Percentiles rank a stretch among this genome's conserved stretches.
Conservation (phyloP, 202 grass and related monocot species). For the Zoysia matrella region DNA sequence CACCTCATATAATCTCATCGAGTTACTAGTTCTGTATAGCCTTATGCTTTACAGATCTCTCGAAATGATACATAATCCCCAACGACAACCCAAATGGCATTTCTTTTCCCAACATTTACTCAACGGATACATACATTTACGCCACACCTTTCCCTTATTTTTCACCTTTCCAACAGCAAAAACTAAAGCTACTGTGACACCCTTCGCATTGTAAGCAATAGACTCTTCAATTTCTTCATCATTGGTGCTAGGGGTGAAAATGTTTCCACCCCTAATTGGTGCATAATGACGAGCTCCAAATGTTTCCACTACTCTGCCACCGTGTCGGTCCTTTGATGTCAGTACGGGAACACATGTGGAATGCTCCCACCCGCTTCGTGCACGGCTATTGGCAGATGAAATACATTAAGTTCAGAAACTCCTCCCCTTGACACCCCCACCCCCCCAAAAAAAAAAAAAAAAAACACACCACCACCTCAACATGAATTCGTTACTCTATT, state of each 20-base stretch:
- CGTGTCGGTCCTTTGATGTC: background rate
- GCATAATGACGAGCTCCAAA: slow-evolving; percentile 32
- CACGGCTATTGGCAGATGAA: slow-evolving; percentile 35
- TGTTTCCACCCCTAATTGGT: slow-evolving; percentile 38
- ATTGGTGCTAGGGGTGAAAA: too few relatives aligned
- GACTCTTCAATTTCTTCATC: slow-evolving; percentile 2
- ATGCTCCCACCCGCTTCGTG: slow-evolving; percentile 19
- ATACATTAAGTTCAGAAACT: slow-evolving; percentile 23
- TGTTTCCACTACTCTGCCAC: background rate
- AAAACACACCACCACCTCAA: background rate
- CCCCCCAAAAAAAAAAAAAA: too few relatives aligned
- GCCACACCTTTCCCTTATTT: background rate
- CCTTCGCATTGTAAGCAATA: slow-evolving; percentile 7
- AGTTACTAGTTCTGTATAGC: background rate
- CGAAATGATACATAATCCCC: background rate
- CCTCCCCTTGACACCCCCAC: background rate
- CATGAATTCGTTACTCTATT: slow-evolving; percentile 47
- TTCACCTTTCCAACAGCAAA: background rate
- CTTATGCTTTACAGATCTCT: slow-evolving; percentile 2
- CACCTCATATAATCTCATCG: slow-evolving; percentile 16
- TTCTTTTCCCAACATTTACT: slow-evolving; percentile 1
- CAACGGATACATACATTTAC: background rate
- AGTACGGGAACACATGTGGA: background rate
- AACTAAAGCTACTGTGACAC: background rate
- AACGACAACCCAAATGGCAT: background rate